Base-by-base conservation (phyloP, 371 early-diverging fungal genomes). In the Rhizopus sp. region DNA sequence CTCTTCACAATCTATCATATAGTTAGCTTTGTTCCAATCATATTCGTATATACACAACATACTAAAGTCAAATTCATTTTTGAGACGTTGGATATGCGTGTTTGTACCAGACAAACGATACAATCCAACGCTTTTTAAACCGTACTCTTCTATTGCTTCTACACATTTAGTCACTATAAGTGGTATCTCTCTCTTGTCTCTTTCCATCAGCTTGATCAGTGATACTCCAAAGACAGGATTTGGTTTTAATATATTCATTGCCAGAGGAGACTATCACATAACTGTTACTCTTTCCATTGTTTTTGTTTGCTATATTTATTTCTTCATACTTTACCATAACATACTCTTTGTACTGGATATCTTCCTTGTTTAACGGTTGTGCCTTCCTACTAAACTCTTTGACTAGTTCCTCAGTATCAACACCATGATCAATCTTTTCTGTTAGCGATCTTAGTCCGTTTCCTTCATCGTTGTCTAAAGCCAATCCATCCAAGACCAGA, bases 41-140 rank as follows among this genome's bases (percentile, higher is more conserved):
- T 13, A 38, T 15, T 0, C 31, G 35, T 23, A 33, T 44, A 23
- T 37, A 34, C 9, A 13, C 3, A n/a, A 48, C 57, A 32, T 69
- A 86, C 89, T 83, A 55, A 82, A 68, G 59, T 94, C 91, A 64
- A 95, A 87, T 44, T 83, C 68, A 42, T 74, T 72, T 31, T 88
- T 79, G 34, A 94, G 69, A 58, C 77, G 77, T 59, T 85, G 86
- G 8, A 95, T 85, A 41, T 82, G 80, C 10, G 86, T 77, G 29
- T 65, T 81, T 30, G 87, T 80, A 1, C 94, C 95, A 7, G 93
- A 91, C 4, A 90, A 64, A 7, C 97, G 87, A 64, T 96, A 96
- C 2, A 96, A 70, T 1, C 97, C 96, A 32, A 82, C 84, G 5
- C 73, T 74, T 15, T 82, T 69, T 53, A 91, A 58, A 1, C 90